phyloP scores from a whole-genome alignment of 352 stramenopile species.

The Globisporangium nodosum region DNA sequence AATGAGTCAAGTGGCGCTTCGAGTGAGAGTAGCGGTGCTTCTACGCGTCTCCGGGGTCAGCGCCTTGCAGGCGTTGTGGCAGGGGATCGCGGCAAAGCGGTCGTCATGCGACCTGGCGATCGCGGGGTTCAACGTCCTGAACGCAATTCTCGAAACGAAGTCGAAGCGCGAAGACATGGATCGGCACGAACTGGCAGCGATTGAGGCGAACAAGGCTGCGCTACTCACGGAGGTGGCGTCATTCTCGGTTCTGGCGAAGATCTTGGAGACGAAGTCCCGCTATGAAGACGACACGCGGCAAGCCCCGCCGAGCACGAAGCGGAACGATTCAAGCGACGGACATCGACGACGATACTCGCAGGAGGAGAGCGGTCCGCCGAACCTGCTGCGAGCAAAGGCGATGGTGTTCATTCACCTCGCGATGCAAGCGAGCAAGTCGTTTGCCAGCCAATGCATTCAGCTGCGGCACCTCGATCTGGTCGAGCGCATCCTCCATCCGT shows the following conservation, averaged over 20 bases:
- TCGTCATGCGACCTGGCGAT: slow-evolving; percentile 27
- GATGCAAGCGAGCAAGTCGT: slow-evolving; percentile 34
- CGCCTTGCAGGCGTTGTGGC: slow-evolving; percentile 37
- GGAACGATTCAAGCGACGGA: background rate
- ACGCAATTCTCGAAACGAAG: slow-evolving; percentile 51
- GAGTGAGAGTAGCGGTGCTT: slow-evolving; percentile 26
- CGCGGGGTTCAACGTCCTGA: slow-evolving; percentile 62
- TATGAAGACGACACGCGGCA: slow-evolving; percentile 14
- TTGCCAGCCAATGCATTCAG: slow-evolving; percentile 36
- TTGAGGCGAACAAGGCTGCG: slow-evolving; percentile 24
- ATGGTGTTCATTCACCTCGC: slow-evolving; percentile 61
- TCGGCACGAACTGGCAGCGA: slow-evolving; percentile 13
- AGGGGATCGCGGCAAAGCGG: slow-evolving; percentile 12
- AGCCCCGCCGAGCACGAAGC: background rate
- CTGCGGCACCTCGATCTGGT: slow-evolving; percentile 23
- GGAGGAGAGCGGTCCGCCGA: slow-evolving; percentile 13
- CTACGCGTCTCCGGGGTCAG: slow-evolving; percentile 31
- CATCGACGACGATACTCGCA: slow-evolving; percentile 14
- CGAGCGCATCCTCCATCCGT: slow-evolving; percentile 23
- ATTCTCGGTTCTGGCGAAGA: slow-evolving; percentile 22
- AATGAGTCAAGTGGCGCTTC: slow-evolving; percentile 15
- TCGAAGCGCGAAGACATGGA: slow-evolving; percentile 18
- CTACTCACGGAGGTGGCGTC: slow-evolving; percentile 34
- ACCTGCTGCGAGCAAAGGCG: slow-evolving; percentile 50
- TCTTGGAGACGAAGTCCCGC: slow-evolving; percentile 18